Conservation (phyloP, 2,329 filamentous ascomycete species). For the Zopfia rhizophila region DNA sequence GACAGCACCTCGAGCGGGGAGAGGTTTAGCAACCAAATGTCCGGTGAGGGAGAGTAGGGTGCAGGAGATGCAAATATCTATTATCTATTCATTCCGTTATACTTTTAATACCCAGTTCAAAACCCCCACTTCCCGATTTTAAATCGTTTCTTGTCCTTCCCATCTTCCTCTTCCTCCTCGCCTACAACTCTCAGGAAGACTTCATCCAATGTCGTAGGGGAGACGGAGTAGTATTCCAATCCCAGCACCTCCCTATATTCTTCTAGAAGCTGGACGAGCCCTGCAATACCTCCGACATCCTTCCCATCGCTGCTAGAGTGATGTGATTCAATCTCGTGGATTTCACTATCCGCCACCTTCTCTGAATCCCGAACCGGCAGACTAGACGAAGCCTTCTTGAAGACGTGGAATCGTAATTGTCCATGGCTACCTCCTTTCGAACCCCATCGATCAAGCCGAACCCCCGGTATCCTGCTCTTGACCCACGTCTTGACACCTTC, state of each 20-base stretch:
- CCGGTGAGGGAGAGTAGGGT: no score
- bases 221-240: constrained; percentile 87
- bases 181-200: constrained; percentile 89
- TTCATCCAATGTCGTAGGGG: constrained; percentile 87
- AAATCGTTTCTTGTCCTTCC: constrained; percentile 21
- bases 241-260: constrained; percentile 73
- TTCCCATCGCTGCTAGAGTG: constrained; percentile 4
- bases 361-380: constrained; percentile 24
- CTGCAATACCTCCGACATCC: constrained; percentile 66
- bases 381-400: constrained; percentile 60
- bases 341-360: constrained; percentile 28
- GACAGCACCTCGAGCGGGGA: no score
- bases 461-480: constrained; percentile 66
- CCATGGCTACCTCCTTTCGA: constrained; percentile 79
- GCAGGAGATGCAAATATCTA: no score
- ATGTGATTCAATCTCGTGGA: constrained; percentile 31
- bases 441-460: constrained; percentile 68
- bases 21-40: no score
- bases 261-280: constrained; percentile 78
- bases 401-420: constrained; percentile 85
- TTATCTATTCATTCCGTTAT: no score
- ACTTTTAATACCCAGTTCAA: no score
- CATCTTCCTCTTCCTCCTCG: constrained; percentile 73
- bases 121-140: background rate
- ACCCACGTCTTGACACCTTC: constrained; percentile 74